Conservation (phyloP, 768 basidiomycete genomes). For the Serendipita indica region DNA sequence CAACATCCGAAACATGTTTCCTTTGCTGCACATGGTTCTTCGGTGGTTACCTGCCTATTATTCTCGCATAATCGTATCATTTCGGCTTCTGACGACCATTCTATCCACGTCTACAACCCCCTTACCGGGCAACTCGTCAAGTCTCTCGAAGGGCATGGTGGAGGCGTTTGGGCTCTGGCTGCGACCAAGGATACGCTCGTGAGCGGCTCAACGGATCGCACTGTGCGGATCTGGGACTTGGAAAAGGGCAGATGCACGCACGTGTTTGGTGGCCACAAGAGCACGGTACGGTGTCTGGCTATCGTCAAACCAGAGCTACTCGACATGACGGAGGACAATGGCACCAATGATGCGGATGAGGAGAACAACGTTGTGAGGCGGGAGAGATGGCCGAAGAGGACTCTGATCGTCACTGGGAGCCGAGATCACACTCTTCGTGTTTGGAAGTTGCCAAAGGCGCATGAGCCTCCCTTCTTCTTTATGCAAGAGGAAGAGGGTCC, state of each 20-base stretch:
- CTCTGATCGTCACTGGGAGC: conserved; percentile 59
- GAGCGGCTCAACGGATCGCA: conserved; percentile 86
- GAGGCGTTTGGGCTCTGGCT: conserved; percentile 94
- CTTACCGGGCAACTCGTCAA: conserved; percentile 57
- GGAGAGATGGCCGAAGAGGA: conserved; percentile 60
- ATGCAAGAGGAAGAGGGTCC: conserved; percentile 11
- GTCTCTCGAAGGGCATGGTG: conserved; percentile 78
- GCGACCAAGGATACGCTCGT: conserved; percentile 78
- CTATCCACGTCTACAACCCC: conserved; percentile 91
- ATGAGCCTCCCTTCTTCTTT: conserved; percentile 10
- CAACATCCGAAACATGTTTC: conserved; percentile 58
- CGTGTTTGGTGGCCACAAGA: conserved; percentile 90
- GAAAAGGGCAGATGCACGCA: conserved; percentile 70
- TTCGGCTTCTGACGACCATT: conserved; percentile 92
- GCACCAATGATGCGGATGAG: conserved; percentile 15
- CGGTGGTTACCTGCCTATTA: conserved; percentile 90
- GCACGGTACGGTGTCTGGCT: conserved; percentile 88
- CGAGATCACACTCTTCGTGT: conserved; percentile 51
- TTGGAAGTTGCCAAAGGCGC: conserved; percentile 48
- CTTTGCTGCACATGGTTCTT: conserved; percentile 76
- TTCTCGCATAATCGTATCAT: conserved; percentile 93
- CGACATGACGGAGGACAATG: conserved; percentile 28
- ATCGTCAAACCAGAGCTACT: conserved; percentile 90
- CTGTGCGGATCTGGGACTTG: conserved; percentile 84
- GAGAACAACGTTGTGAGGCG: conserved; percentile 45